Evolutionary conservation across 2,329 filamentous ascomycete genomes (phyloP), one percentile per base, ranked within the genome.

Genomic region (Fusarium burgessii): DNA sequence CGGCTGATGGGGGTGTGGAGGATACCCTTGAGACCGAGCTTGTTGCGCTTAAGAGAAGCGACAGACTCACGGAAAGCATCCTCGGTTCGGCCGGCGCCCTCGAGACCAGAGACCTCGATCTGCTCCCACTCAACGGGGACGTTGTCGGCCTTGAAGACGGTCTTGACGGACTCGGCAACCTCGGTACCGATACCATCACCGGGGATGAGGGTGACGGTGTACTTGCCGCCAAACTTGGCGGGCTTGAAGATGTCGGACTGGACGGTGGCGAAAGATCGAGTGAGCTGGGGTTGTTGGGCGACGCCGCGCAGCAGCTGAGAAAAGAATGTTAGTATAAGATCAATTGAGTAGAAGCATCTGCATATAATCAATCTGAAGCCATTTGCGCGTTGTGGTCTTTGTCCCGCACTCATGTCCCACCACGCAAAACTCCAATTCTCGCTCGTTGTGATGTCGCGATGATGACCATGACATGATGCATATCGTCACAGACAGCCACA

Each of bases 91-190:
- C 94, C 94, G 60, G 83, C 79, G 82, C 90, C 89, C 78, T 93
- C 93, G 74, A 98, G 89, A 83, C 96, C 96, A 32, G 93, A 94
- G 49, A 97, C 95, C 81, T 98, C 95, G 78, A 99, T 89, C 87
- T 98, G 95, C 85, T 99, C 96, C 95, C 96, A 98, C 85, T 98
- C 94, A 78, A 99, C 91, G 79, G 96, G 96, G 58, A 98, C 95
- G 82, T 97, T 98, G 88, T 98, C 95, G 82, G 95, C 95, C 90
- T 98, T 98, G 92, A 98, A 98, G 84, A 99, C 92, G 76, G 95
- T 97, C 91, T 98, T 97, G 83, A 99, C 95, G 72, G 94, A 96
- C 86, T 98, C 95, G 78, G 95, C 94, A 70, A 98, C 95, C 86
- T 99, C 96, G 83, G 94, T 93, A 83, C 96, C 96, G 82, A 99